Conservation (phyloP, 106 monocot genomes). For the Narthecium ossifragum region DNA sequence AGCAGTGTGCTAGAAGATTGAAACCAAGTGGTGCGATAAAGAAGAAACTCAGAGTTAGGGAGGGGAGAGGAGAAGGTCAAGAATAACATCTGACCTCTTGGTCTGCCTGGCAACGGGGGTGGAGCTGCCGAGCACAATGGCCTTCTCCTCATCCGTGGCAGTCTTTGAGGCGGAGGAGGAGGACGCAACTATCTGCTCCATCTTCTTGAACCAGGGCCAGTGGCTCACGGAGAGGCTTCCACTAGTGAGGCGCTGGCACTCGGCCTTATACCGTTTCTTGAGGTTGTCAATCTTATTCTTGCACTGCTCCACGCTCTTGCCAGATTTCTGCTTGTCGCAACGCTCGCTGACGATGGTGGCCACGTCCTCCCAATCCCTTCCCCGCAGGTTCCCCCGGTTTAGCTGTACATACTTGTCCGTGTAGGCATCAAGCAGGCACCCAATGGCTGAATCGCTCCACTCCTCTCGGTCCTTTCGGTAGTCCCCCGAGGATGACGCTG, state of each 20-base stretch:
- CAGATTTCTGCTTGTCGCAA: slow-evolving; percentile 62
- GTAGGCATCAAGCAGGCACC: slow-evolving; percentile 80
- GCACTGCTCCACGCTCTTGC: slow-evolving; percentile 97
- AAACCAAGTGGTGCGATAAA: no score
- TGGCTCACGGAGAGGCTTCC: slow-evolving; percentile 53
- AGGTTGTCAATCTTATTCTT: slow-evolving; percentile 99
- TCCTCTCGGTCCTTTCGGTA: slow-evolving; percentile 98
- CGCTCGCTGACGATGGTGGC: slow-evolving; percentile 72
- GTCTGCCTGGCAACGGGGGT: slow-evolving; percentile 24
- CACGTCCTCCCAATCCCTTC: slow-evolving; percentile 98
- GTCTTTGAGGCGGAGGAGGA: slow-evolving; percentile 52
- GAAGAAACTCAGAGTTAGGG: no score
- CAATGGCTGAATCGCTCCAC: slow-evolving; percentile 95
- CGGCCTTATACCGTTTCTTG: slow-evolving; percentile 97
- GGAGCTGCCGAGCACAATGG: slow-evolving; percentile 12
- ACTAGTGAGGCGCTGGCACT: slow-evolving; percentile 68
- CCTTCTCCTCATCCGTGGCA: slow-evolving; percentile 43
- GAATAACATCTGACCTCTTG: slow-evolving; percentile 36
- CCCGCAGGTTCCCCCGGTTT: slow-evolving; percentile 88
- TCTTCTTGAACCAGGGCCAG: slow-evolving; percentile 98
- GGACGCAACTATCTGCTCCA: slow-evolving; percentile 82
- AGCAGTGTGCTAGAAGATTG: no score
- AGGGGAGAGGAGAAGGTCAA: no score
- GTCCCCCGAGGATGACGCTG: slow-evolving; percentile 43
- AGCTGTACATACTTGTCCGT: slow-evolving; percentile 89